A percentile compares a stretch with the other conserved stretches of the same genome.
Evolutionary conservation across 768 basidiomycete species (phyloP).

Genomic region (Auriscalpium microsporum): DNA sequence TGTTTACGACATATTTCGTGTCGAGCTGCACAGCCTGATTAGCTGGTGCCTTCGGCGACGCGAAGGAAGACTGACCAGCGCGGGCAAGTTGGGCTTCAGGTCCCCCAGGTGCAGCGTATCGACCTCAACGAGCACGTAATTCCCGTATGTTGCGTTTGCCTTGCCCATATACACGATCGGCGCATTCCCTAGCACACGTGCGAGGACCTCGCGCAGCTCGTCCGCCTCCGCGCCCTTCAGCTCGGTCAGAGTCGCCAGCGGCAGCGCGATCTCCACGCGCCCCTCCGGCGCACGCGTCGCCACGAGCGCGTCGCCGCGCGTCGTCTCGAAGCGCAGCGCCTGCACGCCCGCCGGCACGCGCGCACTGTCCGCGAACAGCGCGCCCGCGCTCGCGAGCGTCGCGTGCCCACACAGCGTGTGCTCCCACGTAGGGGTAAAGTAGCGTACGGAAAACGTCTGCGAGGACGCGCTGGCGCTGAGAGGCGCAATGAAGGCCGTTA

Average conservation of each 20-base stretch:
- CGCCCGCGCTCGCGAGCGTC: conserved; percentile 22
- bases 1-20: background rate
- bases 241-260: background rate
- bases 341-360: background rate
- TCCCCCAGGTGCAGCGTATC: conserved; percentile 15
- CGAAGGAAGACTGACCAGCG: conserved; percentile 15
- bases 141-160: conserved; percentile 1
- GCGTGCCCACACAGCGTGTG: conserved; percentile 26
- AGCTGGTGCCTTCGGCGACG: background rate
- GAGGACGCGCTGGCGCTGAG: background rate
- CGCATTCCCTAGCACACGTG: conserved; percentile 1
- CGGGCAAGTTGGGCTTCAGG: conserved; percentile 8
- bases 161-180: background rate
- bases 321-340: conserved; percentile 3
- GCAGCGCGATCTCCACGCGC: conserved; percentile 10
- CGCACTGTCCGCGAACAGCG: background rate
- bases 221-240: conserved; percentile 2
- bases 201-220: conserved; percentile 2
- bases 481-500: conserved; percentile 15
- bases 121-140: conserved; percentile 19
- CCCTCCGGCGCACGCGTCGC: conserved; percentile 7
- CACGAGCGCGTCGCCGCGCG: background rate
- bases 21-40: background rate
- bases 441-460: conserved; percentile 17
- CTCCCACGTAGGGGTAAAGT: conserved; percentile 22